phyloP scores from a whole-genome alignment of 208 protist genomes.

The Acanthamoeba sp. region DNA sequence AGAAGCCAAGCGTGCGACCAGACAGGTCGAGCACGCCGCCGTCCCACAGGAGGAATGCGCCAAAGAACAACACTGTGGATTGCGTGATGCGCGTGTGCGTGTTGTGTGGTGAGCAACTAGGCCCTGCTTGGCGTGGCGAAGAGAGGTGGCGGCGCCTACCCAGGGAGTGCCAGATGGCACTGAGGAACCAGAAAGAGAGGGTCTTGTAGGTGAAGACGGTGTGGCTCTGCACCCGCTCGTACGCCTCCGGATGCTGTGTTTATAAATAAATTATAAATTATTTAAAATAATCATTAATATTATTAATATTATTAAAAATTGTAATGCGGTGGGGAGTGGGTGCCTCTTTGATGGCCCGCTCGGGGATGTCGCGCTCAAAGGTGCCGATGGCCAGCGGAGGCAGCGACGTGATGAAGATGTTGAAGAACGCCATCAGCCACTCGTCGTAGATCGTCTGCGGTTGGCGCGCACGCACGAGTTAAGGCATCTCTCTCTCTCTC shows the following conservation, averaged over 20 bases:
- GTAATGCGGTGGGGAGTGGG: no score
- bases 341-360: no score
- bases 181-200: not conserved
- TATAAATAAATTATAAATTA: no score
- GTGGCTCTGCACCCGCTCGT: conserved; percentile 81
- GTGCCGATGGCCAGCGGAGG: conserved; percentile 89
- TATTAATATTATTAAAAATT: no score
- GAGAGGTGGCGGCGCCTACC: not conserved
- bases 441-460: conserved; percentile 82
- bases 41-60: not conserved
- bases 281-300: no score
- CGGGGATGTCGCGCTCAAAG: conserved; percentile 88
- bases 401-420: conserved; percentile 90
- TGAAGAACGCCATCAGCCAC: conserved; percentile 85
- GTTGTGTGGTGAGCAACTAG: no score
- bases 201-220: conserved; percentile 50
- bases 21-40: not conserved
- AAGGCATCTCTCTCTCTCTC: not conserved
- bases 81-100: no score
- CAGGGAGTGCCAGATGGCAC: not conserved
- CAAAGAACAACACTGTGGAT: conserved; percentile 29
- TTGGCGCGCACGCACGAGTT: not conserved
- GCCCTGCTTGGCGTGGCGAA: no score
- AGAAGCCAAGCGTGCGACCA: conserved; percentile 32
- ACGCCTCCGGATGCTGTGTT: conserved; percentile 93